Base-by-base conservation (phyloP, 202 grass and related monocot species). In the Digitaria exilis region DNA sequence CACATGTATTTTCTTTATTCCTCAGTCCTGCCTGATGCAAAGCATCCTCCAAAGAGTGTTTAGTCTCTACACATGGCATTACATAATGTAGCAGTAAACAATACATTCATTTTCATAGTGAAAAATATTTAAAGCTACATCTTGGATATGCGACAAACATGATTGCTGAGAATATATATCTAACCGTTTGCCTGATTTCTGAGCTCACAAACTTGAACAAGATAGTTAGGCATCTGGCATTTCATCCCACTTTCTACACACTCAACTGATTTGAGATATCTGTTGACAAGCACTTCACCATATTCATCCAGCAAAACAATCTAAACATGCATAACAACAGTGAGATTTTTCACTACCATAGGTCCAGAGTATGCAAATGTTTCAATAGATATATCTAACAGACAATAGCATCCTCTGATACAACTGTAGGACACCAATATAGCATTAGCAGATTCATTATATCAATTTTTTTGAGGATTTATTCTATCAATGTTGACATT, bases 221-320 rank as follows among this genome's bases (percentile, higher is more conserved):
- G 67, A 90, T 94, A 84, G 72, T 84, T 88, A 63, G 87, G 85
- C 30, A 97, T 50, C 43, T 89, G 83, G n/a, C 68, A 90, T 79
- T 87, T 88, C 13, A n/a, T 66, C 35, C 91, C 83, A 5, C 75
- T 85, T 87, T 92, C 74, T 25, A 97, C 24, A 87, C 59, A 90
- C 89, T 94, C 94, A 89, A 51, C 86, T 82, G 89, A 89, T 16
- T 90, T 92, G 32, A 97, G 81, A 62, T 87, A 92, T 68, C 89
- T 84, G 65, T 69, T 90, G 52, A 80, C 83, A 73, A 92, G 84
- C 69, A 76, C 39, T 75, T 22, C 70, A 60, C 88, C 89, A 41
- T 92, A 88, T 87, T 94, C 94, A 94, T 85, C 82, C 78, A 82
- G 55, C 73, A 97, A 78, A 48, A 88, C 45, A 81, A 97, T 89